Conservation (phyloP, 2,329 filamentous ascomycete species). For the Hymenoscyphus fraxineus region DNA sequence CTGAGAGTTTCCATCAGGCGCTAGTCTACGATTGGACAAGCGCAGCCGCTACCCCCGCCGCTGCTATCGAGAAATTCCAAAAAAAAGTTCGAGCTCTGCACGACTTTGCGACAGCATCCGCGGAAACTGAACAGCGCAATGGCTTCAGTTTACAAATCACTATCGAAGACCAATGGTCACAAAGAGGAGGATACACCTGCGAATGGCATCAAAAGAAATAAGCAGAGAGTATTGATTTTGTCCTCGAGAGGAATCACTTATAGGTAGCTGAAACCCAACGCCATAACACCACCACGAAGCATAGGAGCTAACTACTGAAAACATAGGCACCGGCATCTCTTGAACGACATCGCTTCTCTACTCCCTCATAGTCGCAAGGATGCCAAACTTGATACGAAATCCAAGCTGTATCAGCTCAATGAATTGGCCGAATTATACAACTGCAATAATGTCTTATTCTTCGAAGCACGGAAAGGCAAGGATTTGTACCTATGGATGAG, state of each 20-base stretch:
- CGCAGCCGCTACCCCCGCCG: conserved; percentile 9
- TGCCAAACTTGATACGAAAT: conserved; percentile 95
- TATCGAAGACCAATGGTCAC: conserved; percentile 57
- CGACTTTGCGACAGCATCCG: conserved; percentile 26
- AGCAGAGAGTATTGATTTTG: conserved; percentile 80
- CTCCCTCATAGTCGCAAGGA: conserved; percentile 92
- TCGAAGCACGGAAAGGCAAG: conserved; percentile 90
- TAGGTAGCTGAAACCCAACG: conserved; percentile 46
- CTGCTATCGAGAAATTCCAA: conserved; percentile 17
- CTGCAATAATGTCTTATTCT: conserved; percentile 92
- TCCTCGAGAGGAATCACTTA: conserved; percentile 91
- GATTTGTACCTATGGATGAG: conserved; percentile 93
- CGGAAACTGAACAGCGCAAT: conserved; percentile 41
- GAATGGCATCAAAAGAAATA: conserved; percentile 57
- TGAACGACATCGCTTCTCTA: conserved; percentile 83
- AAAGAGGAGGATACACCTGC: conserved; percentile 43
- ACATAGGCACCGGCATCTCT: conserved; percentile 80
- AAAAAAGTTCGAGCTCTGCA: conserved; percentile 18
- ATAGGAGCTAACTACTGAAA: conserved; percentile 5
- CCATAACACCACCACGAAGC: conserved; percentile 15
- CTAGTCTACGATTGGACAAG: conserved; percentile 9
- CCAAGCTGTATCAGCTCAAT: conserved; percentile 77
- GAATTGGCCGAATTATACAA: conserved; percentile 74
- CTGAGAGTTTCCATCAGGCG: background rate
- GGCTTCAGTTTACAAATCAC: conserved; percentile 72